These are phyloP conservation scores for Deuterostichococcus epilithicus DNA, from an alignment of 139 green algal species.

Conservation along the genomic window DNA sequence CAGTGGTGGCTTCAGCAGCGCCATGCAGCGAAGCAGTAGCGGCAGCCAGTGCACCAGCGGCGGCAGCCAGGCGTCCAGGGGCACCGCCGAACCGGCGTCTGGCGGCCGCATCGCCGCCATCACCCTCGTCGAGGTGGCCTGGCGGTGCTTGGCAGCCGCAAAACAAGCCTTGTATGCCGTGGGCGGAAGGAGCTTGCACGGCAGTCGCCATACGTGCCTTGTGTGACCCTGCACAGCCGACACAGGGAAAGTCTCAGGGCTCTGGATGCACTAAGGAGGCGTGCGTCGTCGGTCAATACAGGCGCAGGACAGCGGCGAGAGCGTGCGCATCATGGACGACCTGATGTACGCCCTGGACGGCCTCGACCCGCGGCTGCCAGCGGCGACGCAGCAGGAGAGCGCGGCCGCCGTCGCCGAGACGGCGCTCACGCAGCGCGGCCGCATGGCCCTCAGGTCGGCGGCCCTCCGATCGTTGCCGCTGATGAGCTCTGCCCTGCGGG, in stretches of 20 bases:
- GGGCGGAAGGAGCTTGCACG: too few species aligned
- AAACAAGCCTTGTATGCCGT: too few species aligned
- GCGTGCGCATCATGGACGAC: conserved; percentile 51
- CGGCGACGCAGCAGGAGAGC: conserved; percentile 28
- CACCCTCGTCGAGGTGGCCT: background rate
- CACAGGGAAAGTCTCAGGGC: too few species aligned
- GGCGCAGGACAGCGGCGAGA: conserved; percentile 63
- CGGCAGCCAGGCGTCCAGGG: background rate
- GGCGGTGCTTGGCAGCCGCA: too few species aligned
- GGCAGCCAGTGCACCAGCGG: background rate
- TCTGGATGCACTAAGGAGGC: too few species aligned
- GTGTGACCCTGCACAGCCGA: too few species aligned
- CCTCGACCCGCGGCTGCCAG: conserved; percentile 14
- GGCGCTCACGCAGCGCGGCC: conserved; percentile 32
- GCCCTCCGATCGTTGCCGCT: conserved; percentile 3
- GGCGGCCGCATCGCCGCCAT: background rate
- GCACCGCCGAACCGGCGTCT: background rate
- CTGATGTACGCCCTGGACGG: conserved; percentile 60
- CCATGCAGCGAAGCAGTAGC: background rate
- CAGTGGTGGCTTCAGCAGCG: background rate
- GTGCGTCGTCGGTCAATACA: conserved; percentile 10
- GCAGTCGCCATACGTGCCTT: too few species aligned
- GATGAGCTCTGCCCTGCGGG: too few species aligned
- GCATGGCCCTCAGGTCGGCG: conserved; percentile 36
- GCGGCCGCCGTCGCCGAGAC: conserved; percentile 37